Evolutionary conservation across 495 filamentous ascomycete species (phyloP), one percentile per base, ranked within the genome.

Genomic region (Daldinia bambusicola): DNA sequence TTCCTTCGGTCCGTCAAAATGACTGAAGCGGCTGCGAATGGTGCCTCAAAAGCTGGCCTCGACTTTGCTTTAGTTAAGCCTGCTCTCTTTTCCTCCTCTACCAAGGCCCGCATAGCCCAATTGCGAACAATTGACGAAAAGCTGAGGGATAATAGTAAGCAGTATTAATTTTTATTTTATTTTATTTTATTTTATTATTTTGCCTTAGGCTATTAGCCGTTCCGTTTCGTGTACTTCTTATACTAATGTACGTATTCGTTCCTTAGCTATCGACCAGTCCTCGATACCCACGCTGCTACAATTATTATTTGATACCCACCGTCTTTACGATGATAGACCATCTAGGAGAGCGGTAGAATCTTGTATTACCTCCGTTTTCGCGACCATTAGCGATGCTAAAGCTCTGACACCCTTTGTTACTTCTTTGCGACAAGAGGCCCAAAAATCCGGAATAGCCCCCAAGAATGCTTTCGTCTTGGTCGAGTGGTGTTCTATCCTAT

Each of bases 381-480:
- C 76, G 41, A 84, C 84, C 56, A 78, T 79, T 31, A 77, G 78
- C 1, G 82, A 87, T 4, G 76, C 84, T 20, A 85, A 88, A 32
- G 75, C 85, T 41, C 80, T 95, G 10, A 82, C 86, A 50, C 82
- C 84, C 3, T 84, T 95, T 55, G 83, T 91, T 36, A 83, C 86
- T 55, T 83, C 81, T 2, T 76, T 89, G 55, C 81, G 83, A 55
- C 76, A 79, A 40, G 96, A 99, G 79, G 84, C 91, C 0, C 80
- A 86, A 43, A 97, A 96, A 76, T 76, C 82, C 4, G 89, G 87
- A 31, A 87, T 98, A 68, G 92, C 95, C 22, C 80, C 92, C 1
- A 85, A 87, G 22, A 93, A 89, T 75, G 92, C 93, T 1, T 94
- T 97, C 72, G 92, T 97, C n/a, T 82, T 99, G 68, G 82, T 95